Evolutionary conservation across 345 rosid species (phyloP).

Genomic region (Citrus sinensis): DVS_A1.0 CM039165.1:33747001-33747500

Average conservation of each 20-base stretch:
- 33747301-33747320: slow-evolving; percentile 55
- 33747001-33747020: slow-evolving; percentile 88
- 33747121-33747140: neutral
- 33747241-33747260: slow-evolving; percentile 61
- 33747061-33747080: slow-evolving; percentile 68
- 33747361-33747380: neutral
- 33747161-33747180: slow-evolving; percentile 36
- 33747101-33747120: neutral
- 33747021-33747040: slow-evolving; percentile 93
- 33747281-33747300: slow-evolving; percentile 49
- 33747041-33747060: slow-evolving; percentile 96
- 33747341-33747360: neutral
- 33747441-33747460: slow-evolving; percentile 64
- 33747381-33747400: slow-evolving; percentile 56
- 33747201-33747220: slow-evolving; percentile 62
- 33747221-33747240: slow-evolving; percentile 73
- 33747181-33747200: slow-evolving; percentile 81
- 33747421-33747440: slow-evolving; percentile 68
- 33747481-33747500: neutral
- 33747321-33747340: slow-evolving; percentile 7
- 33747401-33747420: slow-evolving; percentile 74
- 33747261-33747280: slow-evolving; percentile 41
- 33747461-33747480: slow-evolving; percentile 66
- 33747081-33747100: neutral
- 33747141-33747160: neutral